Conservation (phyloP, 1,284 basidiomycete genomes). For the Inonotus hispidus region DNA sequence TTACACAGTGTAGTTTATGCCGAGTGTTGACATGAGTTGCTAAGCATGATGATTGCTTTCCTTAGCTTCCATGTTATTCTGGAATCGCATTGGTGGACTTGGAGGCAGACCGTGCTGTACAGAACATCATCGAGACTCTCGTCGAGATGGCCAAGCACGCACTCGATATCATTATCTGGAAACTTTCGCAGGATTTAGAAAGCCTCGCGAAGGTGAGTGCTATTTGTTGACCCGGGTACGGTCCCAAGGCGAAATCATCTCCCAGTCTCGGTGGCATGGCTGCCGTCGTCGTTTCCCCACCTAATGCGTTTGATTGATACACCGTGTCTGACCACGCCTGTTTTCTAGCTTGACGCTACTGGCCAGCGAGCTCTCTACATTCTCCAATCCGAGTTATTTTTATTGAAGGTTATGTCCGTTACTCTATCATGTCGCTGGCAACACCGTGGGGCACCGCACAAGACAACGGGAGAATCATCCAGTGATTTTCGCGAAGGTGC, state of each 20-base stretch:
- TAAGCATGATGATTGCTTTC: not conserved
- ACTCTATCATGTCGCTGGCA: constrained; percentile 78
- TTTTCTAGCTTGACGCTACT: constrained; percentile 36
- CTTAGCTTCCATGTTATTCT: constrained; percentile 83
- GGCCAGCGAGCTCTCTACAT: constrained; percentile 62
- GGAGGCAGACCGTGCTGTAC: constrained; percentile 68
- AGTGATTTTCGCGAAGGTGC: constrained; percentile 3
- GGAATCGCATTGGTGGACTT: constrained; percentile 67
- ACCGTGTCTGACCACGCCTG: not conserved
- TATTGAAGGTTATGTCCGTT: constrained; percentile 79
- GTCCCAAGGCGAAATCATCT: not conserved
- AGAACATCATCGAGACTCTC: constrained; percentile 71
- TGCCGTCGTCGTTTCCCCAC: not conserved
- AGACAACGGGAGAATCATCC: constrained; percentile 25
- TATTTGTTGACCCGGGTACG: too few relatives aligned
- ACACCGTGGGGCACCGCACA: constrained; percentile 34
- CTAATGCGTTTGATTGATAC: not conserved
- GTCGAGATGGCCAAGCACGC: constrained; percentile 75
- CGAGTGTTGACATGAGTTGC: not conserved
- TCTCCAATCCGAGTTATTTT: constrained; percentile 85
- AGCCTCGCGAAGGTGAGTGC: constrained; percentile 66
- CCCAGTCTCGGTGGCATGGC: not conserved
- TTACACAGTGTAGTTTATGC: constrained; percentile 7
- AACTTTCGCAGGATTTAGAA: constrained; percentile 72
- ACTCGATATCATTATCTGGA: constrained; percentile 72